Percentiles rank a stretch among this genome's conserved stretches.
Conservation (phyloP, 495 filamentous ascomycete species). For the Hypoxylon crocopeplum region DNA sequence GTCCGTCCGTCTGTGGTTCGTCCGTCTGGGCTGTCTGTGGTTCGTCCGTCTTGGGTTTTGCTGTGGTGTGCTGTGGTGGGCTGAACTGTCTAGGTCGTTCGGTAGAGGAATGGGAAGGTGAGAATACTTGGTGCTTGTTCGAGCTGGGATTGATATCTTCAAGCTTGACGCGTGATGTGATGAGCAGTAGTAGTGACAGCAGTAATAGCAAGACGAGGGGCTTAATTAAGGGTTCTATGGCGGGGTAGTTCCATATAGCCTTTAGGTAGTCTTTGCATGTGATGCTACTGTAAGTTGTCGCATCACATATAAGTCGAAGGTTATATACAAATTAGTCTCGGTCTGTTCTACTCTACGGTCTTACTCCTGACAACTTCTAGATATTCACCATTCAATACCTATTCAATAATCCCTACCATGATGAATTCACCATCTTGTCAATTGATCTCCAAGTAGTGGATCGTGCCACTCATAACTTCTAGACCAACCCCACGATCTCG, state of each 20-base stretch:
- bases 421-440: background rate
- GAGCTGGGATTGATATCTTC: too few relatives aligned
- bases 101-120: slow-evolving; percentile 15
- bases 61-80: too few relatives aligned
- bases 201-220: too few relatives aligned
- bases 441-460: background rate
- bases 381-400: too few relatives aligned
- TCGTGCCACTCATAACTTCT: slow-evolving; percentile 12
- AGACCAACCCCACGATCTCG: slow-evolving; percentile 39
- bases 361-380: too few relatives aligned
- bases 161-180: slow-evolving; percentile 4
- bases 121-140: slow-evolving; percentile 1
- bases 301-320: background rate
- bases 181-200: slow-evolving; percentile 1
- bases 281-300: slow-evolving; percentile 3
- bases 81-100: too few relatives aligned
- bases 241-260: too few relatives aligned
- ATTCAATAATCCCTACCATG: too few relatives aligned
- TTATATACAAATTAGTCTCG: too few relatives aligned
- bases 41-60: too few relatives aligned
- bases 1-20: background rate
- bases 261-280: slow-evolving; percentile 11
- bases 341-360: too few relatives aligned
- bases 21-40: too few relatives aligned
- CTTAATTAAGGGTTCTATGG: background rate